Evolutionary conservation across 164 flowering plant species (phyloP).

Genomic region (Piper betle): DNA sequence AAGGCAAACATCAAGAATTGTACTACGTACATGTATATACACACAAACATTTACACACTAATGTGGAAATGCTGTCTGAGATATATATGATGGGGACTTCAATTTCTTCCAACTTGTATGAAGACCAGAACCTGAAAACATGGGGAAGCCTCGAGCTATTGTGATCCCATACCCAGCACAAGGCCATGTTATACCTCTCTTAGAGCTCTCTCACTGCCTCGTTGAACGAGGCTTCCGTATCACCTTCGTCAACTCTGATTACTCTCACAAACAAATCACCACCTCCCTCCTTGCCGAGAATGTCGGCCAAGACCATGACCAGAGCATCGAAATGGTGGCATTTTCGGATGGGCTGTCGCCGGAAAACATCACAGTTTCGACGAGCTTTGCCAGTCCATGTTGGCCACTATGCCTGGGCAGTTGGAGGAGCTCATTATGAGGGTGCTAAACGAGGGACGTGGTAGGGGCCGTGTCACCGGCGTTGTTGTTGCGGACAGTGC

Average conservation of each 20-base stretch:
- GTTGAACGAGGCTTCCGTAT: slow-evolving; percentile 15
- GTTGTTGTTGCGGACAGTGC: slow-evolving; percentile 9
- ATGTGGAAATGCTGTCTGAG: too few species aligned
- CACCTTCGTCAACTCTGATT: slow-evolving; percentile 10
- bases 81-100: too few species aligned
- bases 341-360: slow-evolving; percentile 10
- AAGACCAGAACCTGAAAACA: too few species aligned
- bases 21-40: too few species aligned
- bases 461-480: slow-evolving; percentile 1
- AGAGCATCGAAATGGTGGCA: slow-evolving; percentile 3
- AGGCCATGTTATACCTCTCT: slow-evolving; percentile 19
- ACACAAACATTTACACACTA: too few species aligned
- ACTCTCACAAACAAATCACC: not conserved
- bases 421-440: slow-evolving; percentile 10
- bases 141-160: too few species aligned
- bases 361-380: too few species aligned
- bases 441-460: slow-evolving; percentile 3
- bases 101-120: too few species aligned
- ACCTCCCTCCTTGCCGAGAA: not conserved
- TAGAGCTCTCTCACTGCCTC: slow-evolving; percentile 16
- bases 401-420: not conserved
- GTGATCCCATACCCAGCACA: slow-evolving; percentile 8
- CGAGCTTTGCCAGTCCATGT: not conserved
- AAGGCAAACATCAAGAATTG: too few species aligned
- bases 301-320: too few species aligned